Percentiles rank a stretch among this genome's conserved stretches.
These are phyloP conservation scores for Gardenia jasminoides DNA, from an alignment of 257 asterid genomes.

Conservation along the genomic window DNA sequence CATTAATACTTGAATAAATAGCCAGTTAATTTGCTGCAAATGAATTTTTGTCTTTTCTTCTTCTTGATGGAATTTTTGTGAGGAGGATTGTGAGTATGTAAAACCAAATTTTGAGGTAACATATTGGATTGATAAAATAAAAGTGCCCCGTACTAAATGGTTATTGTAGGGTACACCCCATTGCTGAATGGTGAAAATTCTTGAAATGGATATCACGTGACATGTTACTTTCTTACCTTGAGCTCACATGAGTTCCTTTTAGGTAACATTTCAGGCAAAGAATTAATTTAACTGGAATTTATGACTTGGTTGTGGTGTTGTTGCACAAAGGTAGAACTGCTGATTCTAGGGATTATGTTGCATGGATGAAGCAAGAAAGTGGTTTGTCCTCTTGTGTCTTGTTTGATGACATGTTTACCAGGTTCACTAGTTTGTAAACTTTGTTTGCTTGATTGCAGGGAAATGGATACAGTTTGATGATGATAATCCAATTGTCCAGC, in stretches of 20 bases:
- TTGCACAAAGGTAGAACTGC: constrained; percentile 99
- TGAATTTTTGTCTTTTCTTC: too few species aligned
- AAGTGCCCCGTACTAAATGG: background rate
- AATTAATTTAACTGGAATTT: constrained; percentile 71
- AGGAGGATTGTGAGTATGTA: too few species aligned
- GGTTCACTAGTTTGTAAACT: constrained; percentile 6
- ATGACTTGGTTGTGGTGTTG: constrained; percentile 95
- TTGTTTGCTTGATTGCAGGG: constrained; percentile 43
- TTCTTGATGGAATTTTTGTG: too few species aligned
- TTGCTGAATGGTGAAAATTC: background rate
- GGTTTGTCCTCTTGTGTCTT: constrained; percentile 48
- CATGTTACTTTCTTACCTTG: constrained; percentile 1
- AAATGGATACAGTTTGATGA: constrained; percentile 94
- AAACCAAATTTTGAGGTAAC: background rate
- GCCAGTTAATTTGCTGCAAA: too few species aligned
- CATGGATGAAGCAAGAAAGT: constrained; percentile 98
- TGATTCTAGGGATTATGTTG: constrained; percentile 95
- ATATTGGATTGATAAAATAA: background rate
- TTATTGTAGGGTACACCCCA: background rate
- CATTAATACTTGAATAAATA: too few species aligned
- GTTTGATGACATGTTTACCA: background rate
- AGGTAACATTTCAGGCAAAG: constrained; percentile 58
- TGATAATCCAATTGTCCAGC: constrained; percentile 82
- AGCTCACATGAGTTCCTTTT: constrained; percentile 11
- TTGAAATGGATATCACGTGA: background rate